phyloP scores from a whole-genome alignment of 345 rosid species.

The Lagerstroemia speciosa region DNA sequence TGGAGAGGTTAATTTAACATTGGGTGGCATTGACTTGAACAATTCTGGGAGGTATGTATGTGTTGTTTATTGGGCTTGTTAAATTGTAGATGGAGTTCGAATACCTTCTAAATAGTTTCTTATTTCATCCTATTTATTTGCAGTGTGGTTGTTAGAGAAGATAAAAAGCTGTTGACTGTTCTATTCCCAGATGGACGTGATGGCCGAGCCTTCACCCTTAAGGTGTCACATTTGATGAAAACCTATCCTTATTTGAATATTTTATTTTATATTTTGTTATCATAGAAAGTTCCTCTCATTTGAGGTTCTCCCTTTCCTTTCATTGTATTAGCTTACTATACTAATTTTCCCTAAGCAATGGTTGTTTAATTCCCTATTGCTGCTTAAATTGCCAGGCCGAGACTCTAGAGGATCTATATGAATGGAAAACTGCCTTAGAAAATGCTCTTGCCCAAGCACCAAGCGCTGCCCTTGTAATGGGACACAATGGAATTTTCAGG shows the following conservation, averaged over 20 bases:
- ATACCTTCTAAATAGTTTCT: slow-evolving; percentile 13
- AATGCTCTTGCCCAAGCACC: slow-evolving; percentile 94
- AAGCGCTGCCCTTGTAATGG: slow-evolving; percentile 94
- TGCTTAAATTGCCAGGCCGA: slow-evolving; percentile 56
- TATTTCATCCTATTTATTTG: slow-evolving; percentile 19
- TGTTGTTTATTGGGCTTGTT: neutral
- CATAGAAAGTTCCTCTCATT: neutral
- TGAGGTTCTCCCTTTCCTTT: neutral
- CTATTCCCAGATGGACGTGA: slow-evolving; percentile 99
- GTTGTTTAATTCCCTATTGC: neutral
- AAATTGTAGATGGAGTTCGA: slow-evolving; percentile 1
- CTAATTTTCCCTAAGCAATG: neutral
- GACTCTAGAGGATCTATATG: slow-evolving; percentile 82
- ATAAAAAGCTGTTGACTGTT: slow-evolving; percentile 85
- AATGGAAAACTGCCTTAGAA: slow-evolving; percentile 94
- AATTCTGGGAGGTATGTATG: slow-evolving; percentile 82
- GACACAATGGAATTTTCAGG: slow-evolving; percentile 81
- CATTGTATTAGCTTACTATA: slow-evolving; percentile 1
- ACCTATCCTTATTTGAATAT: slow-evolving; percentile 10
- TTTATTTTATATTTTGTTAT: neutral
- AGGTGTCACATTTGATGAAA: slow-evolving; percentile 37
- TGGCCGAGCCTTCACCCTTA: slow-evolving; percentile 98
- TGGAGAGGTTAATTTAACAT: slow-evolving; percentile 88
- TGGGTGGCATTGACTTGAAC: slow-evolving; percentile 96
- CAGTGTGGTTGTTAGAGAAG: slow-evolving; percentile 97